Evolutionary conservation across 78 protist genomes (phyloP), one percentile per base, ranked within the genome.

Genomic region (Protostelium mycophagum): DNA sequence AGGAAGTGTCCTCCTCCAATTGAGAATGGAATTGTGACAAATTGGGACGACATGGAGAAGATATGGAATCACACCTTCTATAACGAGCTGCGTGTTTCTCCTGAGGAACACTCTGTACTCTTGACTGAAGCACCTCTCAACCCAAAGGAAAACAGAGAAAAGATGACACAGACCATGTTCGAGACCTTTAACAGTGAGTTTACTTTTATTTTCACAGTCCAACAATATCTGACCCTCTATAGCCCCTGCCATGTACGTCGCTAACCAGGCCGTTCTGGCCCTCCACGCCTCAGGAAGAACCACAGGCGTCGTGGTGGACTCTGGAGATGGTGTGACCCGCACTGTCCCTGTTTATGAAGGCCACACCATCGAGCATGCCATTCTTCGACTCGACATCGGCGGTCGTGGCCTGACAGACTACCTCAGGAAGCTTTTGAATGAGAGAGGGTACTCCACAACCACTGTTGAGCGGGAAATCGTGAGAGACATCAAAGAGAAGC

Each of bases 11-110:
- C n/a, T n/a, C n/a, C n/a, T 93, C 95, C n/a, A n/a, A n/a, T n/a
- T n/a, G n/a, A n/a, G n/a, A n/a, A n/a, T n/a, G n/a, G n/a, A n/a
- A n/a, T n/a, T n/a, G 98, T 99, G 35, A 95, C 96, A 90, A 96
- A 98, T 96, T 99, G 99, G 99, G 99, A 97, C 88, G 98, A 97
- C 92, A 97, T 99, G 99, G 99, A 97, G 95, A 95, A n/a, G n/a
- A n/a, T n/a, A n/a, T n/a, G n/a, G n/a, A n/a, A n/a, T n/a, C n/a
- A n/a, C n/a, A n/a, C n/a, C n/a, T n/a, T n/a, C n/a, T n/a, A n/a
- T n/a, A n/a, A n/a, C n/a, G n/a, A n/a, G n/a, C n/a, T 98, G 36
- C 97, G 98, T 28, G 97, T 97, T 25, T 95, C 94, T 28, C 99
- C 99, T 36, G 98, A 97, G 90, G 99, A 98, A 89, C 98, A 97